Evolutionary conservation across 306 rosid species (phyloP).

Genomic region (Boehmeria nivea): DNA sequence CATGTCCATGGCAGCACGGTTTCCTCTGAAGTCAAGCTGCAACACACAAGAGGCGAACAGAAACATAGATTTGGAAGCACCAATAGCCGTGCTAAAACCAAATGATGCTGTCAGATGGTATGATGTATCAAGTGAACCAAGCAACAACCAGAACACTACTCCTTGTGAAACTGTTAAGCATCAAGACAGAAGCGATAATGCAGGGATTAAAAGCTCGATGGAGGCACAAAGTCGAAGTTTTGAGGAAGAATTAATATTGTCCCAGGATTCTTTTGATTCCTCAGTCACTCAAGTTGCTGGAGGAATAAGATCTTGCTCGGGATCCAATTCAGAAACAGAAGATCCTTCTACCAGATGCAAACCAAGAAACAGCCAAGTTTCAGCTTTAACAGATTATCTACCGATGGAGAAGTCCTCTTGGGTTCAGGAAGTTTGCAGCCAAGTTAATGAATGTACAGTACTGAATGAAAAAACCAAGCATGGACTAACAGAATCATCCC

Average conservation of each 20-base stretch:
- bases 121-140: constrained; percentile 32
- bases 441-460: constrained; percentile 37
- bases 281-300: constrained; percentile 54
- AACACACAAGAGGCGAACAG: constrained; percentile 29
- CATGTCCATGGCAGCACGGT: constrained; percentile 81
- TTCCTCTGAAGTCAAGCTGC: constrained; percentile 49
- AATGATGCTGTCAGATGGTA: constrained; percentile 37
- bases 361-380: constrained; percentile 24
- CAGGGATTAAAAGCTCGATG: constrained; percentile 27
- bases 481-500: constrained; percentile 27
- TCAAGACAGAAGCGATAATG: constrained; percentile 27
- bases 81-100: constrained; percentile 36
- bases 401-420: constrained; percentile 32
- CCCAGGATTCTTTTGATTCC: constrained; percentile 76
- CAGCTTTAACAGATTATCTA: constrained; percentile 29
- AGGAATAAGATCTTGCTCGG: constrained; percentile 42
- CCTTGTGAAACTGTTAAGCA: constrained; percentile 31
- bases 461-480: constrained; percentile 34
- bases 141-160: constrained; percentile 27
- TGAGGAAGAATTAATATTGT: constrained; percentile 61
- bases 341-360: constrained; percentile 35
- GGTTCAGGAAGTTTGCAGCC: constrained; percentile 47
- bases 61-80: constrained; percentile 38
- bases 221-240: constrained; percentile 37
- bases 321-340: constrained; percentile 66